Evolutionary conservation across 371 early-diverging fungal genomes (phyloP).

Genomic region (Mortierella sp.): DNA sequence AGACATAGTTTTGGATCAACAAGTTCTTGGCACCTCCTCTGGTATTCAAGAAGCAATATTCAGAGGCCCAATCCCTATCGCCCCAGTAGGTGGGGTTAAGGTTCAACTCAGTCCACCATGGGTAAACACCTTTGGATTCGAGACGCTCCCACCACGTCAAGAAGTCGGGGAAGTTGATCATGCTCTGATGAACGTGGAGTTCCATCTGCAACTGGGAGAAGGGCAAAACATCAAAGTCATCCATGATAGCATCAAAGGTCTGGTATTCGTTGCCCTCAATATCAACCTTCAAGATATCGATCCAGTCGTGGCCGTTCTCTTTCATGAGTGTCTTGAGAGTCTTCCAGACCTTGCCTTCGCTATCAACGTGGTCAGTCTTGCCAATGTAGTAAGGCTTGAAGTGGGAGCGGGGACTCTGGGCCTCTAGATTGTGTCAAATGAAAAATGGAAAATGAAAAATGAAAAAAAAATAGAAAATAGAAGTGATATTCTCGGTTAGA

Average conservation of each 20-base stretch:
- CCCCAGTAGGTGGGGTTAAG: slow-evolving; percentile 36
- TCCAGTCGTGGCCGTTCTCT: slow-evolving; percentile 43
- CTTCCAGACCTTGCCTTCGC: slow-evolving; percentile 15
- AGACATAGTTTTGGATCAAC: slow-evolving; percentile 50
- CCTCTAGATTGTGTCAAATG: slow-evolving; percentile 8
- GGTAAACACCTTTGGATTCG: slow-evolving; percentile 37
- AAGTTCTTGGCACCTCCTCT: slow-evolving; percentile 47
- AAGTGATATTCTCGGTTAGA: neutral
- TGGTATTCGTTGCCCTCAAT: slow-evolving; percentile 26
- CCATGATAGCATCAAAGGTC: slow-evolving; percentile 25
- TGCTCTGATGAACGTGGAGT: slow-evolving; percentile 12
- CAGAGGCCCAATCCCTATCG: slow-evolving; percentile 37
- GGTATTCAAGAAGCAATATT: slow-evolving; percentile 54
- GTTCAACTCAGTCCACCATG: slow-evolving; percentile 54
- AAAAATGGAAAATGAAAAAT: neutral
- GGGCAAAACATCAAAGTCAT: slow-evolving; percentile 23
- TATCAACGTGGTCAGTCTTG: slow-evolving; percentile 12
- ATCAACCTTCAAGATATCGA: slow-evolving; percentile 36
- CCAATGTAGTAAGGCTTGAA: slow-evolving; percentile 38
- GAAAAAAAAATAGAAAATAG: neutral
- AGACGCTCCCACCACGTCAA: slow-evolving; percentile 50
- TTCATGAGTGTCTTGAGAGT: slow-evolving; percentile 29
- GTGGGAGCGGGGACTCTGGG: slow-evolving; percentile 12
- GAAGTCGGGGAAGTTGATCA: slow-evolving; percentile 21
- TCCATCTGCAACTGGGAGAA: slow-evolving; percentile 46